phyloP scores from a whole-genome alignment of 2,329 filamentous ascomycete genomes.

The Colletotrichum echinochloae region DNA sequence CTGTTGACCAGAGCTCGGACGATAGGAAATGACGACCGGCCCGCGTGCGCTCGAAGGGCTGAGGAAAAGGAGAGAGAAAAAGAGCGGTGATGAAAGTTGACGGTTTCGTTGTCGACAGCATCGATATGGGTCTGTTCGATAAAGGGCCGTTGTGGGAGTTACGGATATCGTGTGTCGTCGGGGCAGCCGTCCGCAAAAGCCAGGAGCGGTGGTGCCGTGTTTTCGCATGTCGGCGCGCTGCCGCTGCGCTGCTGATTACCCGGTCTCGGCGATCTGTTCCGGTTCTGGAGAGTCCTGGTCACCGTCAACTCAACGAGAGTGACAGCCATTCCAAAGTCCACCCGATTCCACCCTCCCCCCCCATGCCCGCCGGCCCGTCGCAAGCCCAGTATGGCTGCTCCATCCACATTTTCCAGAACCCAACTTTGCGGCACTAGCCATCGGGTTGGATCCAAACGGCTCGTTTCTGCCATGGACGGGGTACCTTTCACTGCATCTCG shows the following conservation, averaged over 20 bases:
- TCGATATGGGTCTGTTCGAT: conserved; percentile 32
- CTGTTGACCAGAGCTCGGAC: conserved; percentile 30
- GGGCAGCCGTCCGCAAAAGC: conserved; percentile 26
- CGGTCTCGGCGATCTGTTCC: conserved; percentile 32
- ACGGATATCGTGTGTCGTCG: conserved; percentile 33
- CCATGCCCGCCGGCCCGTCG: conserved; percentile 36
- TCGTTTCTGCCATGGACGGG: conserved; percentile 24
- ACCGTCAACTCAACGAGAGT: conserved; percentile 27
- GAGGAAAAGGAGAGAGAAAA: background rate
- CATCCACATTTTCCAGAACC: conserved; percentile 41
- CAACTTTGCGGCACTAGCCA: conserved; percentile 39
- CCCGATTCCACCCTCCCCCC: conserved; percentile 10
- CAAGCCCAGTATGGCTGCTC: conserved; percentile 37
- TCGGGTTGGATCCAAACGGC: conserved; percentile 15
- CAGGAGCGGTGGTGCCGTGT: conserved; percentile 16
- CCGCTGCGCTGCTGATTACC: conserved; percentile 26
- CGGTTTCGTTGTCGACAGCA: conserved; percentile 3
- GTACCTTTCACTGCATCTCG: conserved; percentile 35
- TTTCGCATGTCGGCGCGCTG: conserved; percentile 21
- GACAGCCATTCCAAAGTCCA: conserved; percentile 10
- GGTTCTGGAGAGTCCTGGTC: conserved; percentile 35
- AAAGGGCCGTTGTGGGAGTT: conserved; percentile 34
- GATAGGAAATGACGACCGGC: conserved; percentile 33
- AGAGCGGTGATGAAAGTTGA: background rate
- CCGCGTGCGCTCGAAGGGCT: conserved; percentile 35